phyloP scores from a whole-genome alignment of 768 basidiomycete species.

The Termitomyces sp. region DNA sequence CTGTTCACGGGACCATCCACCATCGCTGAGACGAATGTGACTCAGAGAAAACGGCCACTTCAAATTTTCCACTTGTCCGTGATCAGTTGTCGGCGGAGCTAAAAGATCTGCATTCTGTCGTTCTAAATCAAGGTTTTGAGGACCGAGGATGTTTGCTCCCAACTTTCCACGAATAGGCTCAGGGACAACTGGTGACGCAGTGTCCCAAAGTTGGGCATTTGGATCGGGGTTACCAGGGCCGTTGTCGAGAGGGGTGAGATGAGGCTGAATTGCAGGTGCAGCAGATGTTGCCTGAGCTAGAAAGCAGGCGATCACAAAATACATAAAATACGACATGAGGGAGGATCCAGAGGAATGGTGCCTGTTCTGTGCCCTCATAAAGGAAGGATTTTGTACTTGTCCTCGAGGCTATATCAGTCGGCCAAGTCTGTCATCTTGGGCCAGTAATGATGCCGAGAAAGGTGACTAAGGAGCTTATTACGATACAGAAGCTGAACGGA shows the following conservation, averaged over 20 bases:
- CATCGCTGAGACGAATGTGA: conserved; percentile 53
- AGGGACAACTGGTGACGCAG: not conserved
- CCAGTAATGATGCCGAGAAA: not conserved
- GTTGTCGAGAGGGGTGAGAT: not conserved
- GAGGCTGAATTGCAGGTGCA: conserved; percentile 2
- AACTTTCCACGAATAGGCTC: conserved; percentile 41
- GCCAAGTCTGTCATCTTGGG: not conserved
- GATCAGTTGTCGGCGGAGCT: conserved; percentile 62
- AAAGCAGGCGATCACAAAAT: not conserved
- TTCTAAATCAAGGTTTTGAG: conserved; percentile 52
- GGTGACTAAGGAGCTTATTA: not conserved
- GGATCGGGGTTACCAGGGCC: conserved; percentile 1
- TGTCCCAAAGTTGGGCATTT: conserved; percentile 5
- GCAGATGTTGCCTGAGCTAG: not conserved
- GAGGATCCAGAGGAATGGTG: not conserved
- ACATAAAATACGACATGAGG: conserved; percentile 1
- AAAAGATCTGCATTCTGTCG: conserved; percentile 53
- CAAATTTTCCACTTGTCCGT: conserved; percentile 49
- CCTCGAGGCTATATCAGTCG: not conserved
- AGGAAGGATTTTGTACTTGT: not conserved
- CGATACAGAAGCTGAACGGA: not conserved
- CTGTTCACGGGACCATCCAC: conserved; percentile 67
- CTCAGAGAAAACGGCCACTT: conserved; percentile 67
- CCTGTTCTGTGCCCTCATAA: not conserved
- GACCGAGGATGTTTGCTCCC: conserved; percentile 50